Evolutionary conservation across 192 early-diverging fungal genomes (phyloP).

Genomic region (Umbelopsis ramanniana): DNA sequence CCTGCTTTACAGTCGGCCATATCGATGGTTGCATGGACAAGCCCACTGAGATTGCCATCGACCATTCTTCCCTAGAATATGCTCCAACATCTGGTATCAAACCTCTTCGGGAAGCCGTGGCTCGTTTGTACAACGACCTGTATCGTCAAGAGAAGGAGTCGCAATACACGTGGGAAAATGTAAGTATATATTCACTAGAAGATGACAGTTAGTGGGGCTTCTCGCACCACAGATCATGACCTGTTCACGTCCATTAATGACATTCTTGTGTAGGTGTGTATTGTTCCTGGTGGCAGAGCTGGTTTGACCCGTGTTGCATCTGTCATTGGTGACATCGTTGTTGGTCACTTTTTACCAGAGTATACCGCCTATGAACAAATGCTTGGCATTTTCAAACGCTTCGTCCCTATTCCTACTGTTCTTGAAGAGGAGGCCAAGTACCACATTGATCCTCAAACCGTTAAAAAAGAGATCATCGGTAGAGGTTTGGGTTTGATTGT

Average conservation of each 20-base stretch:
- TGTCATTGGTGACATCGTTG: conserved; percentile 53
- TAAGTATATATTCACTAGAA: background rate
- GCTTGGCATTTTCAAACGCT: conserved; percentile 50
- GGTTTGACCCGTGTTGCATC: conserved; percentile 58
- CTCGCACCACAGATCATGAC: background rate
- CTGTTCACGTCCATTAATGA: background rate
- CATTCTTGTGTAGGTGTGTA: conserved; percentile 39
- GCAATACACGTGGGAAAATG: conserved; percentile 58
- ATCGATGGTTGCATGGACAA: conserved; percentile 46
- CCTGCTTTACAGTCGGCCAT: conserved; percentile 35
- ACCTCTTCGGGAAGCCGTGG: conserved; percentile 47
- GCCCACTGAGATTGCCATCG: conserved; percentile 28
- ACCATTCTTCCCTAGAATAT: conserved; percentile 38
- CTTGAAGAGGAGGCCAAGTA: conserved; percentile 48
- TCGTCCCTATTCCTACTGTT: conserved; percentile 60
- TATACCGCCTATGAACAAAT: conserved; percentile 53
- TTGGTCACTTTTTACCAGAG: conserved; percentile 62
- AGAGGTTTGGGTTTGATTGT: conserved; percentile 55
- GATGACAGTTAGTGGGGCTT: background rate
- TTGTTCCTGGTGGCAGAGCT: conserved; percentile 62
- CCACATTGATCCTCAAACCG: conserved; percentile 49
- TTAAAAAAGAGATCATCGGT: conserved; percentile 48
- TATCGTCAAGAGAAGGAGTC: conserved; percentile 47
- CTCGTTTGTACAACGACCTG: conserved; percentile 54
- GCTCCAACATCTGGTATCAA: conserved; percentile 53